These are phyloP conservation scores for Hemisphaericaspora nanyangensis DNA, from an alignment of 805 yeast genomes.

Conservation along the genomic window DNA sequence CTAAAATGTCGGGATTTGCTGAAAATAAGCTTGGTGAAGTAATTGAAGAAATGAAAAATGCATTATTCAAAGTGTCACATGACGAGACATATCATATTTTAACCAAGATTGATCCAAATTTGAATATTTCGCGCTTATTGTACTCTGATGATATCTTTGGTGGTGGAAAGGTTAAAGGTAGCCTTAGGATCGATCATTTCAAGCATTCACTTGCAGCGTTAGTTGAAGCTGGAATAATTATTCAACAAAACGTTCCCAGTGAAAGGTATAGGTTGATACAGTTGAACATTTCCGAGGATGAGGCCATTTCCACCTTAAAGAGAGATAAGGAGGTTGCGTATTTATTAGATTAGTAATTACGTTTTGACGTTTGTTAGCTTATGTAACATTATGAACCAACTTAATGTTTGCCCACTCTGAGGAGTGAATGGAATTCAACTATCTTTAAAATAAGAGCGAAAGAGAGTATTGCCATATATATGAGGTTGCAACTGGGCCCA, in stretches of 20 bases:
- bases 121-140: constrained; percentile 18
- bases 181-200: constrained; percentile 56
- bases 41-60: constrained; percentile 66
- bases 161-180: constrained; percentile 18
- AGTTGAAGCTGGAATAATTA: constrained; percentile 72
- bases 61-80: constrained; percentile 39
- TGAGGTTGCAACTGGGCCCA: no score
- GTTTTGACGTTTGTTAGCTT: no score
- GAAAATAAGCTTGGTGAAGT: constrained; percentile 75
- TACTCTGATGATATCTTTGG: constrained; percentile 19
- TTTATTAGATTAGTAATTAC: not conserved
- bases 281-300: constrained; percentile 68
- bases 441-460: no score
- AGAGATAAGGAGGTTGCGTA: constrained; percentile 39
- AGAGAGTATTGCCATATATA: no score
- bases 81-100: constrained; percentile 17
- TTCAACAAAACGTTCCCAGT: constrained; percentile 62
- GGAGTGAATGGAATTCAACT: no score
- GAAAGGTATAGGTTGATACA: constrained; percentile 65
- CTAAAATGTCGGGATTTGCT: constrained; percentile 63
- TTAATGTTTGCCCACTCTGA: no score
- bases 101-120: constrained; percentile 4
- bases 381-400: no score
- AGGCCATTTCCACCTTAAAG: constrained; percentile 55
- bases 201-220: constrained; percentile 62